Percentiles rank a stretch among this genome's conserved stretches.
Conservation (phyloP, 495 filamentous ascomycete species). For the Clohesyomyces aquaticus region DNA sequence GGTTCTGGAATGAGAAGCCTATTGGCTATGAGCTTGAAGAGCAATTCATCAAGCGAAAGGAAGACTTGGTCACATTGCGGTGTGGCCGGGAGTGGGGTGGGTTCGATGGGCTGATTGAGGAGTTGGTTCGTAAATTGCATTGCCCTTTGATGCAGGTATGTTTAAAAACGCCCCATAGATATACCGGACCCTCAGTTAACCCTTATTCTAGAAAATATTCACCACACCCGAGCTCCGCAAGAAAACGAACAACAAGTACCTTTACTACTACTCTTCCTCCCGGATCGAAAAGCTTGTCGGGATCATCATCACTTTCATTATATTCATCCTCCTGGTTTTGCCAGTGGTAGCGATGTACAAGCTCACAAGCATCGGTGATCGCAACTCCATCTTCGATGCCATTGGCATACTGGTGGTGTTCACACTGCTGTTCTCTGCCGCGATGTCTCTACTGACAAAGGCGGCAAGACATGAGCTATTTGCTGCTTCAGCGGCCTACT, state of each 20-base stretch:
- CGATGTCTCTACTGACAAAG: conserved; percentile 46
- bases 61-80: conserved; percentile 50
- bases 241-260: conserved; percentile 43
- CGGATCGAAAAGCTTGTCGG: conserved; percentile 47
- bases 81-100: conserved; percentile 48
- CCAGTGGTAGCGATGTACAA: conserved; percentile 50
- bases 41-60: conserved; percentile 48
- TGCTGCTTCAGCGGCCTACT: conserved; percentile 49
- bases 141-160: conserved; percentile 43
- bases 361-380: conserved; percentile 36
- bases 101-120: conserved; percentile 49
- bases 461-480: conserved; percentile 52
- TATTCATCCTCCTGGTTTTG: conserved; percentile 49
- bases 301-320: conserved; percentile 37
- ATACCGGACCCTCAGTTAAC: neutral
- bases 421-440: conserved; percentile 46
- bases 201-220: conserved; percentile 38
- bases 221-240: conserved; percentile 44
- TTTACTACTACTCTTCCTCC: conserved; percentile 48
- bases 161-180: neutral
- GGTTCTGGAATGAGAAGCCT: conserved; percentile 44
- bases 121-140: conserved; percentile 36
- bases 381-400: conserved; percentile 32
- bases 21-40: conserved; percentile 39
- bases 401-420: conserved; percentile 38